These are phyloP conservation scores for Rhizopogon salebrosus DNA, from an alignment of 768 basidiomycete genomes.

Conservation along the genomic window DNA sequence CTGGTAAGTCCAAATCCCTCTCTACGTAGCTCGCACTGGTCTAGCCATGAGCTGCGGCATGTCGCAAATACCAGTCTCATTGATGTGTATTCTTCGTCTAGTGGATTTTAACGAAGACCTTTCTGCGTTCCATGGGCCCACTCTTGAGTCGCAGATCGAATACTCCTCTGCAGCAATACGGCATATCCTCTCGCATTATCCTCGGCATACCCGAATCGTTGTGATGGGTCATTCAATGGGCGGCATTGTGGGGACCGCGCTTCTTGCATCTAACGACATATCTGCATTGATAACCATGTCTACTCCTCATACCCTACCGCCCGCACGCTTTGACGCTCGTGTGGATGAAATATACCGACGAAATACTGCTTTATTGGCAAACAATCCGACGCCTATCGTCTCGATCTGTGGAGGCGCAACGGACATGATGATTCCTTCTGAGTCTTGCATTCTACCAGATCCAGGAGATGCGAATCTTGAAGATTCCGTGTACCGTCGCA, in stretches of 20 bases:
- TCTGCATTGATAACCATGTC: slow-evolving; percentile 93
- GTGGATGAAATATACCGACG: slow-evolving; percentile 69
- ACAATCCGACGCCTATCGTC: slow-evolving; percentile 60
- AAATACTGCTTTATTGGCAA: slow-evolving; percentile 35
- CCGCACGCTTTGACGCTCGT: slow-evolving; percentile 79
- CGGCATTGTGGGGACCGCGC: slow-evolving; percentile 80
- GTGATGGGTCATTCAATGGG: slow-evolving; percentile 98
- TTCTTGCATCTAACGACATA: slow-evolving; percentile 64
- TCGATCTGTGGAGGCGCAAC: slow-evolving; percentile 90
- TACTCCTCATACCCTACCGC: slow-evolving; percentile 84
- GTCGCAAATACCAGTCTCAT: not conserved
- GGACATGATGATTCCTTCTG: slow-evolving; percentile 89
- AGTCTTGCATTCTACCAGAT: slow-evolving; percentile 66
- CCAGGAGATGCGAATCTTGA: not conserved
- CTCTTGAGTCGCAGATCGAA: slow-evolving; percentile 73
- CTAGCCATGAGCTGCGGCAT: not conserved
- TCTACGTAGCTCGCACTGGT: not conserved
- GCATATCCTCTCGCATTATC: slow-evolving; percentile 79
- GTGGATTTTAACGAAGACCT: slow-evolving; percentile 98
- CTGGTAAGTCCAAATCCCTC: slow-evolving; percentile 45
- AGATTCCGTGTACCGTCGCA: slow-evolving; percentile 40
- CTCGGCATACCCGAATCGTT: slow-evolving; percentile 55
- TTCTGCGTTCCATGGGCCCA: slow-evolving; percentile 90
- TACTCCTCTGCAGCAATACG: slow-evolving; percentile 69
- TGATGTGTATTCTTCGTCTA: slow-evolving; percentile 19